phyloP scores from a whole-genome alignment of 139 green algal species.

The Helicosporidium sp. region DNA sequence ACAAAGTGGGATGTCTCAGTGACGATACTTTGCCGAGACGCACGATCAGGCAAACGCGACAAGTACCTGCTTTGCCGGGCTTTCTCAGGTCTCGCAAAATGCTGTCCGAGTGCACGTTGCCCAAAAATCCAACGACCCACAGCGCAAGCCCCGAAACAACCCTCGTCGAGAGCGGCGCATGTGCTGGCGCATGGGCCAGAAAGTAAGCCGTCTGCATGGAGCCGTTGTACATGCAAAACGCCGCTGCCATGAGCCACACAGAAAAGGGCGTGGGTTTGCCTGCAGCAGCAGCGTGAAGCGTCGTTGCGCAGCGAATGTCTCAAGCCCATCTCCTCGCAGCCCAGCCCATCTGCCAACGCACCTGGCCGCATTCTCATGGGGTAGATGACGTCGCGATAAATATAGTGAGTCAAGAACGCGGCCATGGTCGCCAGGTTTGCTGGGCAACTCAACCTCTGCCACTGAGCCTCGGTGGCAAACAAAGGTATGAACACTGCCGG shows the following conservation, averaged over 20 bases:
- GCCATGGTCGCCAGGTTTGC: slow-evolving; percentile 10
- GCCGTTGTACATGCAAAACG: slow-evolving; percentile 54
- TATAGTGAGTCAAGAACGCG: slow-evolving; percentile 22
- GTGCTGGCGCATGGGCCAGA: no score
- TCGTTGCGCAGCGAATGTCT: neutral
- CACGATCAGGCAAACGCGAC: no score
- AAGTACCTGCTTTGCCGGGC: no score
- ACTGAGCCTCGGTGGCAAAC: slow-evolving; percentile 9
- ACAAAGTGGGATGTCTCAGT: no score
- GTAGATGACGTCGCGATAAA: slow-evolving; percentile 32
- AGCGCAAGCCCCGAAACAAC: no score
- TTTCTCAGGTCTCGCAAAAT: no score
- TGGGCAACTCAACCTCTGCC: slow-evolving; percentile 1
- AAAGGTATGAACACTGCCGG: slow-evolving; percentile 9
- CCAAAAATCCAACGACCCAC: no score
- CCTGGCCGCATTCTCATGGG: slow-evolving; percentile 10
- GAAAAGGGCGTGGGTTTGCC: slow-evolving; percentile 33
- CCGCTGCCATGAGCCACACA: slow-evolving; percentile 31
- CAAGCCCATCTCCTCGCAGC: neutral
- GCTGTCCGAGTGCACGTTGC: no score
- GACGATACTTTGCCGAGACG: no score
- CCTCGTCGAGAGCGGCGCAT: no score
- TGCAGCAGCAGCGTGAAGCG: neutral
- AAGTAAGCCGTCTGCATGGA: slow-evolving; percentile 47
- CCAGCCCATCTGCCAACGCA: neutral